Evolutionary conservation across 495 filamentous ascomycete species (phyloP).

Genomic region (Cercophora sp.): DNA sequence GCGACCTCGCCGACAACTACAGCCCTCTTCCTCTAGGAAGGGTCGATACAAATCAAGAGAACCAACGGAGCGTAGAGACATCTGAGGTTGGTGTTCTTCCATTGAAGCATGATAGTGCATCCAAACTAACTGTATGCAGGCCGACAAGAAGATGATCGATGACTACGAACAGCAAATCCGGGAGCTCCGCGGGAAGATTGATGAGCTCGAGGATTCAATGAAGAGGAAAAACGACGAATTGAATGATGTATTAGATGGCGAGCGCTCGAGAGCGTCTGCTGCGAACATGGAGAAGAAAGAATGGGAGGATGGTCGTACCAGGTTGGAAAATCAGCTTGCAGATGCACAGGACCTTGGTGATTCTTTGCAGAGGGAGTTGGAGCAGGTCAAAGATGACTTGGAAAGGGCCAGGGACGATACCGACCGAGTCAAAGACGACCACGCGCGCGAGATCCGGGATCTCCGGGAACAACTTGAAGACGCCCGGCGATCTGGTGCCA

Average conservation of each 20-base stretch:
- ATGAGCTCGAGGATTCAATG: slow-evolving; percentile 60
- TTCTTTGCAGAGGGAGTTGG: slow-evolving; percentile 71
- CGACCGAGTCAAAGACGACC: slow-evolving; percentile 65
- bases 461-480: slow-evolving; percentile 62
- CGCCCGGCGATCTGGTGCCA: slow-evolving; percentile 30
- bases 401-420: no score
- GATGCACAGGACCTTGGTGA: slow-evolving; percentile 74
- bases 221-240: slow-evolving; percentile 50
- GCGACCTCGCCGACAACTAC: slow-evolving; percentile 63
- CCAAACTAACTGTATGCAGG: slow-evolving; percentile 33
- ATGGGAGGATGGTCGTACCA: slow-evolving; percentile 68
- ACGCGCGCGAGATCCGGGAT: slow-evolving; percentile 58
- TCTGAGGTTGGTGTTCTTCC: slow-evolving; percentile 46
- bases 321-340: slow-evolving; percentile 73
- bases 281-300: slow-evolving; percentile 58
- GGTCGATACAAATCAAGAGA: slow-evolving; percentile 45
- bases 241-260: slow-evolving; percentile 34
- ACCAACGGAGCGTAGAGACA: slow-evolving; percentile 52
- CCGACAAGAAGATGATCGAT: slow-evolving; percentile 65
- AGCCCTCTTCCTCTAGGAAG: slow-evolving; percentile 57
- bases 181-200: slow-evolving; percentile 68
- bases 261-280: slow-evolving; percentile 39
- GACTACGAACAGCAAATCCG: slow-evolving; percentile 76
- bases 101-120: slow-evolving; percentile 1
- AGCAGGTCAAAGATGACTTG: slow-evolving; percentile 60